Percentiles rank a stretch among this genome's conserved stretches.
phyloP scores from a whole-genome alignment of 805 yeast species.

The Diddensiella santjacobensis region DNA sequence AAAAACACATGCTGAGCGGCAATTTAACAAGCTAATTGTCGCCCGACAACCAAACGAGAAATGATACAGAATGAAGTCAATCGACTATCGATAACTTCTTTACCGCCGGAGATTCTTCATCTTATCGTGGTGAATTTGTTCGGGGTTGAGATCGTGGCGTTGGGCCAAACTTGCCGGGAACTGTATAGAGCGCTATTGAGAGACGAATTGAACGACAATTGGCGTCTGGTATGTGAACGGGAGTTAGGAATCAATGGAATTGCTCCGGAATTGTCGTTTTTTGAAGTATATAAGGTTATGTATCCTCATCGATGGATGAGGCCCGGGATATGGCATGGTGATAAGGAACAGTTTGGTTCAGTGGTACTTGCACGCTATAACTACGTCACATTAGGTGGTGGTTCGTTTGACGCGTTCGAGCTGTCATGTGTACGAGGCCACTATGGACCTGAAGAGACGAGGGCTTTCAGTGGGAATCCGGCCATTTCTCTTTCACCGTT shows the following conservation, averaged over 20 bases:
- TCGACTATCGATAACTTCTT: background rate
- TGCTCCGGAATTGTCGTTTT: constrained; percentile 21
- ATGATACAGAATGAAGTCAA: background rate
- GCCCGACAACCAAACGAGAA: too few relatives aligned
- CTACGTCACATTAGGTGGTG: constrained; percentile 2
- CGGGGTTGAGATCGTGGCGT: constrained; percentile 18
- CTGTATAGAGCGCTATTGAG: constrained; percentile 10
- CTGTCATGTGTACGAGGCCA: constrained; percentile 10
- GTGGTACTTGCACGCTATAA: constrained; percentile 23
- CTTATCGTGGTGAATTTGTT: constrained; percentile 14
- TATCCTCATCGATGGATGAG: constrained; percentile 26
- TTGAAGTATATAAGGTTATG: constrained; percentile 17
- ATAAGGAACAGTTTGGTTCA: constrained; percentile 25
- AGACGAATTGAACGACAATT: constrained; percentile 13
- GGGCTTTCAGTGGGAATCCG: background rate
- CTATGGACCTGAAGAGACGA: background rate
- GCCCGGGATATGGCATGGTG: constrained; percentile 30
- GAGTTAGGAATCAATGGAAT: constrained; percentile 10
- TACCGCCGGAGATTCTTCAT: constrained; percentile 23
- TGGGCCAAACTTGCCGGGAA: constrained; percentile 18
- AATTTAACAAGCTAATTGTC: too few relatives aligned
- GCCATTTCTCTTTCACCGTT: background rate
- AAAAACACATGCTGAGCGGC: too few relatives aligned
- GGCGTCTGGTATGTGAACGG: constrained; percentile 19
- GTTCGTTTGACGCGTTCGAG: constrained; percentile 22